Percentiles rank a stretch among this genome's conserved stretches.
These are phyloP conservation scores for Pythium oligandrum DNA, from an alignment of 352 stramenopile species.

Conservation along the genomic window DNA sequence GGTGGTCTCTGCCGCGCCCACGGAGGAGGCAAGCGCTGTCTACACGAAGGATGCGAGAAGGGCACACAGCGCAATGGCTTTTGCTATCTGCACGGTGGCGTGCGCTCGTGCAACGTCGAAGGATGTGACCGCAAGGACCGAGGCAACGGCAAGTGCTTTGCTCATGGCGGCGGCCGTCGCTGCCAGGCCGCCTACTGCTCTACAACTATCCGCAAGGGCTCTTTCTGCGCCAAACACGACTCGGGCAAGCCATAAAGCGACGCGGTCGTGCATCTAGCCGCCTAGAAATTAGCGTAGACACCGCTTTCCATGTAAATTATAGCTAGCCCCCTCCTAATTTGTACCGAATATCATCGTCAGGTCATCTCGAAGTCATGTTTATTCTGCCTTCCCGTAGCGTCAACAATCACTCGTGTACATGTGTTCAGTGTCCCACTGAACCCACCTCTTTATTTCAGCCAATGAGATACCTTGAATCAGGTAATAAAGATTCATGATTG, in stretches of 20 bases:
- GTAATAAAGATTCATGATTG: too few relatives aligned
- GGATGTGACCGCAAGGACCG: slow-evolving; percentile 80
- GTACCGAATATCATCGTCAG: background rate
- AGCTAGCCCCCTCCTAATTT: background rate
- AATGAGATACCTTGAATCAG: too few relatives aligned
- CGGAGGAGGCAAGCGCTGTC: slow-evolving; percentile 75
- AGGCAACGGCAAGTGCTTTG: slow-evolving; percentile 82
- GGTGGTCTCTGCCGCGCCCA: slow-evolving; percentile 73
- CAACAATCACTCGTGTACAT: too few relatives aligned
- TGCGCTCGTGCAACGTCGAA: slow-evolving; percentile 62
- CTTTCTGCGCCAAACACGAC: slow-evolving; percentile 44
- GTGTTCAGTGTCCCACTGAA: too few relatives aligned
- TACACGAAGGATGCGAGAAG: slow-evolving; percentile 69
- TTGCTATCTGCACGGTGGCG: slow-evolving; percentile 75
- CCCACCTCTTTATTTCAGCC: too few relatives aligned
- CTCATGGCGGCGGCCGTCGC: slow-evolving; percentile 64
- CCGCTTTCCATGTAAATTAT: too few relatives aligned
- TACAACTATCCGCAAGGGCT: slow-evolving; percentile 58
- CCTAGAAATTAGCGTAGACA: background rate
- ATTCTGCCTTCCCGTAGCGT: too few relatives aligned
- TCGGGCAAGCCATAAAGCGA: slow-evolving; percentile 1
- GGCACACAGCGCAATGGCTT: slow-evolving; percentile 77
- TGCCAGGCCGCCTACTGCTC: slow-evolving; percentile 63
- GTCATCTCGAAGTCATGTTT: too few relatives aligned
- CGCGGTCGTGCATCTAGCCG: background rate